Base-by-base conservation (phyloP, 2,329 filamentous ascomycete genomes). In the Cercospora citrullina region DNA sequence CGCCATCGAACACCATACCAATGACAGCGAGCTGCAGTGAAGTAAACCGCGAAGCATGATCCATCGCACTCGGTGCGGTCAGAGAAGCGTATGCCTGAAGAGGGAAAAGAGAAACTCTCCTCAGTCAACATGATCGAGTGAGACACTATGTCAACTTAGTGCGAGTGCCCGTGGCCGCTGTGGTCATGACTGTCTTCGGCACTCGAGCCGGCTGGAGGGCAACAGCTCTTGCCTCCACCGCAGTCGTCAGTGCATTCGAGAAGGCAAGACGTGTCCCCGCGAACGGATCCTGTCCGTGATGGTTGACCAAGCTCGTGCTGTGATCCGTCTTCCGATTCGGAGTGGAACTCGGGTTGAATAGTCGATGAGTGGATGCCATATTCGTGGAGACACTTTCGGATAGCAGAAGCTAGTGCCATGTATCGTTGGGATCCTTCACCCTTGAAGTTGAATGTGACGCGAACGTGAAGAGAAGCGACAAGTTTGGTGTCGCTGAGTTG, bases 341-440 rank as follows among this genome's bases (percentile, higher is more conserved):
- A 33, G 65, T 71, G 69, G 76, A 84, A 99, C 79, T 99, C 95
- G 5, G 95, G 95, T 80, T 99, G 95, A 74, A 99, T 98, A 12
- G 95, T 99, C 39, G 93, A 94, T 42, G 92, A 96, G 82, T 99
- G 95, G 72, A 99, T 98, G 65, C 95, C 94, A 75, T 96, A 97
- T 39, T 89, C 94, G 79, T 99, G 95, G 3, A 99, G 88, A 76
- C 95, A 99, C 76, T 90, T 90, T 59, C 94, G 87, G 18, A 96
- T 91, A 66, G 91, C 89, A 68, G 88, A 89, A 21, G 94, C 93
- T 45, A 99, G 86, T 71, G 90, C 87, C 94, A 99, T 99, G 81
- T 98, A 99, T 75, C 90, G 89, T 64, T 86, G 86, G 0, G 86
- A 87, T 51, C 90, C 69, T 73, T 93, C 88, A 60, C 91, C 91